phyloP scores from a whole-genome alignment of 208 protist genomes.

The Trypanosoma melophagium region DNA sequence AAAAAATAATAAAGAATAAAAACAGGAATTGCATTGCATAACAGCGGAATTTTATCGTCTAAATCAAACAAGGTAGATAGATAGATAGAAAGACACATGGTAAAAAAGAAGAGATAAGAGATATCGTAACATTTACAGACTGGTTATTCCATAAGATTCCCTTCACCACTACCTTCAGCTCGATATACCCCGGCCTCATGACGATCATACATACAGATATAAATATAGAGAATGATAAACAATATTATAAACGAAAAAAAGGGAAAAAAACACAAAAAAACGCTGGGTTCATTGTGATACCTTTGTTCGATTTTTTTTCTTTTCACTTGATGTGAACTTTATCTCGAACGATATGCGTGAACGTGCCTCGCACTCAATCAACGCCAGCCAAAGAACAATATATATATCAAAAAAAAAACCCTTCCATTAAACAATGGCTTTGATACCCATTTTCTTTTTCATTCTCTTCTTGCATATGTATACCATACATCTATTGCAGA shows the following conservation, averaged over 20 bases:
- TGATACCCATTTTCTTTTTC: neutral
- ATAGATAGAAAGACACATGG: too few relatives aligned
- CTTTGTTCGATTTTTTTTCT: constrained; percentile 18
- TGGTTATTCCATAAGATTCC: too few relatives aligned
- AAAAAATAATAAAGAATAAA: constrained; percentile 25
- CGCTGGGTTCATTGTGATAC: neutral
- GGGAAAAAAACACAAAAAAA: constrained; percentile 4
- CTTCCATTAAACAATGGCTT: too few relatives aligned
- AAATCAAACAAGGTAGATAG: too few relatives aligned
- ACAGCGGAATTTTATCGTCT: too few relatives aligned
- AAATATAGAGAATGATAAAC: constrained; percentile 12
- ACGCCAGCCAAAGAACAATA: neutral
- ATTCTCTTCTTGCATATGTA: neutral
- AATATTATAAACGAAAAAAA: constrained; percentile 17
- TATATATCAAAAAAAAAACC: too few relatives aligned
- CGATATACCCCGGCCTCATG: too few relatives aligned
- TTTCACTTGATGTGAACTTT: neutral
- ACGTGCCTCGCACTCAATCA: neutral
- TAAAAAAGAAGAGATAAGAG: too few relatives aligned
- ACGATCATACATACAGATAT: neutral
- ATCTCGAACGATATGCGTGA: neutral
- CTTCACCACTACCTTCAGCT: too few relatives aligned
- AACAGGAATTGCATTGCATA: neutral
- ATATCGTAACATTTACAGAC: too few relatives aligned
- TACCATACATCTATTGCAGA: neutral